Percentiles rank a stretch among this genome's conserved stretches.
These are phyloP conservation scores for Leishmania gerbilli DNA, from an alignment of 208 protist genomes.

Conservation along the genomic window DNA sequence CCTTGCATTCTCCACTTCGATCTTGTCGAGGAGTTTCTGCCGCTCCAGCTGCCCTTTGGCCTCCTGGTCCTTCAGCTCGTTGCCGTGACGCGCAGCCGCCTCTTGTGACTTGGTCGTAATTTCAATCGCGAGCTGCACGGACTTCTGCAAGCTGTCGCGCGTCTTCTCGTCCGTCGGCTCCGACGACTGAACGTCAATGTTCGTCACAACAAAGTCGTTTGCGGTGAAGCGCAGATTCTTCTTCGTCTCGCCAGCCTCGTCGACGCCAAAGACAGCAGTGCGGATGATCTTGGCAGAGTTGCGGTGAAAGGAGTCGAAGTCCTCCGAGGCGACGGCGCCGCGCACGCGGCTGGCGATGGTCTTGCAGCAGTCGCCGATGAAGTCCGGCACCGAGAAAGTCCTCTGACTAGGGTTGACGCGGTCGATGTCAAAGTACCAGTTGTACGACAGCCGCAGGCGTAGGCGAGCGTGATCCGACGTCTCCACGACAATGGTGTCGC, in stretches of 20 bases:
- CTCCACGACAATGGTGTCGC: slow-evolving; percentile 94
- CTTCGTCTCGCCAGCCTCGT: slow-evolving; percentile 50
- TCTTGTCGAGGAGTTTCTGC: slow-evolving; percentile 90
- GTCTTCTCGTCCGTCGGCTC: slow-evolving; percentile 95
- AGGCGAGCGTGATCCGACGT: slow-evolving; percentile 97
- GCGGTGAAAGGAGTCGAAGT: slow-evolving; percentile 97
- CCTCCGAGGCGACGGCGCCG: slow-evolving; percentile 90
- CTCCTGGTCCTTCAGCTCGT: slow-evolving; percentile 93
- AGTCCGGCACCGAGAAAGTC: slow-evolving; percentile 94
- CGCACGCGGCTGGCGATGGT: slow-evolving; percentile 96
- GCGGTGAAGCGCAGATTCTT: slow-evolving; percentile 82
- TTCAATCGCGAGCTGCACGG: slow-evolving; percentile 97
- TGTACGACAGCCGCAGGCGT: slow-evolving; percentile 95
- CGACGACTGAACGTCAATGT: slow-evolving; percentile 95
- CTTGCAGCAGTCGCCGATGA: slow-evolving; percentile 98
- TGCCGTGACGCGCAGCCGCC: slow-evolving; percentile 90
- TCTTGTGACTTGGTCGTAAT: slow-evolving; percentile 98
- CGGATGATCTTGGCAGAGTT: slow-evolving; percentile 96
- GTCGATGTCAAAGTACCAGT: slow-evolving; percentile 95
- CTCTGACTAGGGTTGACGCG: slow-evolving; percentile 37
- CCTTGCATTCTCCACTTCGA: slow-evolving; percentile 81
- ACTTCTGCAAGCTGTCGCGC: slow-evolving; percentile 95
- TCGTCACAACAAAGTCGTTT: slow-evolving; percentile 95
- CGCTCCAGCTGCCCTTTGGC: slow-evolving; percentile 92
- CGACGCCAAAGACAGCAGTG: slow-evolving; percentile 92